Evolutionary conservation across 1,284 basidiomycete genomes (phyloP), one percentile per base, ranked within the genome.

Genomic region (Peniophora sp.): DNA sequence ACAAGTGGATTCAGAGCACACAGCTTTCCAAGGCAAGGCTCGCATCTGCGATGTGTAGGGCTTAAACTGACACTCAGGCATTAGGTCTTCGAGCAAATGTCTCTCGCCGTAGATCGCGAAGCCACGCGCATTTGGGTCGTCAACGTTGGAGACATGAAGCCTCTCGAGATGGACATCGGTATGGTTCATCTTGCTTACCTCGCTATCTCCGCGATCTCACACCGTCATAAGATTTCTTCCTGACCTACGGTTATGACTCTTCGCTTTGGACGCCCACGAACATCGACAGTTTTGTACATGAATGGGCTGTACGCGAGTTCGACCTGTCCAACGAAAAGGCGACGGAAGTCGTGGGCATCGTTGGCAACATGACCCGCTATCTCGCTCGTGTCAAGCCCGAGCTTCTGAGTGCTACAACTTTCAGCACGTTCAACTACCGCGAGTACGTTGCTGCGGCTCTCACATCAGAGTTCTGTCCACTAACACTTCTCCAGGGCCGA

Each of bases 121-220:
- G 79, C 81, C 1, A 74, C 67, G 3, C 71, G 70, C 17, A 65
- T 83, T 34, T 83, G 81, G 81, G 71, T 83, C 35, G 61, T 82
- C 43, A 82, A 82, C 58, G 80, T 83, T 34, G 85, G 84, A 19
- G 85, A 89, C 58, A 65, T 89, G 36, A 89, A 89, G 61, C 82
- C 83, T 0, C 83, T 82, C 58, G 86, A 89, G 57, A 74, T 81
- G 58, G 77, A 83, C 44, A 80, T 73, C 20, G 27, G 27, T 32
- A 32, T 12, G 27, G 6, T 12, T 32, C 27, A 12, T 12, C 27
- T 6, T 12, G 12, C 12, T 12, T 5, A 32, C 27, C 5, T 12
- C 27, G 12, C 27, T 32, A 6, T 32, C 27, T 32, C 12, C 27
- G 27, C 27, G 12, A 6, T 32, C 27, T 32, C 27, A 32, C 12